Evolutionary conservation across 441 rosid genomes (phyloP).

Genomic region (Populus hybrid): DNA sequence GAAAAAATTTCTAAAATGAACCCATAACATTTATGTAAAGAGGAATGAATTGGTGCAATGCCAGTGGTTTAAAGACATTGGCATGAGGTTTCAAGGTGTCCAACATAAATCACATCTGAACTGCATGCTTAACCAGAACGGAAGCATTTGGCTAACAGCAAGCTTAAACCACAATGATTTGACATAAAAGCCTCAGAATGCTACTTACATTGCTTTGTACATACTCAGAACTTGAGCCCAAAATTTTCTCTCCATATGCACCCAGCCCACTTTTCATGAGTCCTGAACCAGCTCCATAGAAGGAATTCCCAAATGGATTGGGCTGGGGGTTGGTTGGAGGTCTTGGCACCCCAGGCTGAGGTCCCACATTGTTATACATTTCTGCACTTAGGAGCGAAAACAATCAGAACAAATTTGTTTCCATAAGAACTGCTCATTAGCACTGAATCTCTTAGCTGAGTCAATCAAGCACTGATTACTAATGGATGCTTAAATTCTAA

Average conservation of each 20-base stretch:
- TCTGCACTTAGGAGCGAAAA: conserved; percentile 22
- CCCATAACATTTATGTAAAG: neutral
- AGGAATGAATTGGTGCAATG: neutral
- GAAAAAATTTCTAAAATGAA: neutral
- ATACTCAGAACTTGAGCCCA: conserved; percentile 90
- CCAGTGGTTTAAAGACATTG: neutral
- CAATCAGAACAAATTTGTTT: conserved; percentile 6
- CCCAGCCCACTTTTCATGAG: conserved; percentile 82
- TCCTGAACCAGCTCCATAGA: conserved; percentile 93
- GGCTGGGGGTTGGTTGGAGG: conserved; percentile 65
- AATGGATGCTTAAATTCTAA: neutral
- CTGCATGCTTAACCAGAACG: neutral
- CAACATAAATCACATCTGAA: neutral
- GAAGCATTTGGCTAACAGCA: conserved; percentile 5
- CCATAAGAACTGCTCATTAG: neutral
- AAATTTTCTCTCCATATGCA: conserved; percentile 82
- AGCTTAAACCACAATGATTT: neutral
- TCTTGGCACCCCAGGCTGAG: conserved; percentile 61
- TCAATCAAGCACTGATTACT: neutral
- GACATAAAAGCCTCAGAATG: conserved; percentile 4
- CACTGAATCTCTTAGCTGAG: neutral
- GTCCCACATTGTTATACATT: conserved; percentile 74
- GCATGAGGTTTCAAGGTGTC: neutral
- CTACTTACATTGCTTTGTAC: conserved; percentile 91
- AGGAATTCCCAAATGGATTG: conserved; percentile 77